Base-by-base conservation (phyloP, 306 rosid species). In the Gleditsia sinensis region DNA sequence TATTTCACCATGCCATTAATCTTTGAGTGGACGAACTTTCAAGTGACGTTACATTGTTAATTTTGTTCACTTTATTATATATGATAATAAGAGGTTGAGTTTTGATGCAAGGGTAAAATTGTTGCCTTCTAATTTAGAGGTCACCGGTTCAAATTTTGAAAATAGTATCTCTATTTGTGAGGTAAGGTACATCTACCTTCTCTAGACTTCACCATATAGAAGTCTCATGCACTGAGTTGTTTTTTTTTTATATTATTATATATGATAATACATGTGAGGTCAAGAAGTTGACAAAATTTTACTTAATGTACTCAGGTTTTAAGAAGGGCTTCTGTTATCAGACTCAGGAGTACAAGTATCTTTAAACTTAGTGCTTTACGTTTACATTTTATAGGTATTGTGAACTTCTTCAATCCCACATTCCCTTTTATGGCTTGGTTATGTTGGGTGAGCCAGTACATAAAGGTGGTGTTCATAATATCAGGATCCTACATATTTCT, bases 401-500 rank as follows among this genome's bases (percentile, higher is more conserved):
- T 60, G 45, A 33, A n/a, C 6, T 13, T 57, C 20, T 30, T 2
- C n/a, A 57, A 57, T 57, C 39, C 14, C 17, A 9, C 16, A 6
- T 57, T 28, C 19, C 30, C n/a, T n/a, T 14, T 46, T 14, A 46
- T 61, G n/a, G 67, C 46, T 17, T 13, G 30, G 45, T 36, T 34
- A 9, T 61, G 12, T 28, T 46, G 43, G 42, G 42, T 13, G 20
- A 19, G 66, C 67, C 30, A 14, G 53, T 67, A 63, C 34, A n/a
- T 56, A 43, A 39, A 7, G 61, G 59, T 66, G 36, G 6, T 55
- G 40, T 75, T 56, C 67, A 54, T 66, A 39, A 75, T 75, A 34
- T 43, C 28, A 57, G 53, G 61, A 67, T 45, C 30, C 28, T 43
- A 50, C 68, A 21, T 67, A 39, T 45, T 67, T 45, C 37, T 32